Conservation (phyloP, 2,329 filamentous ascomycete genomes). For the Diaporthe sp. region DNA sequence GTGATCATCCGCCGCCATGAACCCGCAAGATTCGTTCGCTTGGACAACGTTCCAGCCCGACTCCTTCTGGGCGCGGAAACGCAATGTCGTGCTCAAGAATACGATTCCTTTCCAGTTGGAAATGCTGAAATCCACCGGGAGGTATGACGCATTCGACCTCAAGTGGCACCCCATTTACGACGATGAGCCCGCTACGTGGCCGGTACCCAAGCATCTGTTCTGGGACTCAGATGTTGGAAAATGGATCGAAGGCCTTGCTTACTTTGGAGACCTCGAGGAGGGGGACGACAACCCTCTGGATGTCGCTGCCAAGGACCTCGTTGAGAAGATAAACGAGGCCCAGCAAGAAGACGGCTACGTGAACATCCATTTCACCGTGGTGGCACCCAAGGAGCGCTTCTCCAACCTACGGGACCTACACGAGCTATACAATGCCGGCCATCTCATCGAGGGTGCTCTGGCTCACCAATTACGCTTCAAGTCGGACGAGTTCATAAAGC, state of each 20-base stretch:
- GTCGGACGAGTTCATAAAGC: constrained; percentile 64
- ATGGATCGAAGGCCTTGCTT: constrained; percentile 74
- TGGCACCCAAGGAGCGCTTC: constrained; percentile 68
- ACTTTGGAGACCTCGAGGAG: constrained; percentile 58
- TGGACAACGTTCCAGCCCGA: constrained; percentile 34
- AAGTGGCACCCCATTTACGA: constrained; percentile 68
- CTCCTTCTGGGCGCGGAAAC: constrained; percentile 39
- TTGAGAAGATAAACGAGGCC: constrained; percentile 68
- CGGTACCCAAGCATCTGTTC: constrained; percentile 55
- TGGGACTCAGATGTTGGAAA: constrained; percentile 72
- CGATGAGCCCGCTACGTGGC: constrained; percentile 56
- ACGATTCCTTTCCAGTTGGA: constrained; percentile 39
- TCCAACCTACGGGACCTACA: constrained; percentile 73
- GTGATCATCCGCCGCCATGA: neutral
- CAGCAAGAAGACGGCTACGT: constrained; percentile 73
- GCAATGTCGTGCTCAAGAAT: constrained; percentile 36
- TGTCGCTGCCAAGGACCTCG: constrained; percentile 66
- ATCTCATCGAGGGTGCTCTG: constrained; percentile 72
- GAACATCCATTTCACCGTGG: constrained; percentile 73
- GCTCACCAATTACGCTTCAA: constrained; percentile 67
- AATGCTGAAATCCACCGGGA: constrained; percentile 57
- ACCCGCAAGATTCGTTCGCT: constrained; percentile 37
- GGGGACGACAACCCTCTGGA: constrained; percentile 61
- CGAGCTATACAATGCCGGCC: constrained; percentile 73
- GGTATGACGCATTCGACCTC: constrained; percentile 70